phyloP scores from a whole-genome alignment of 257 asterid species.

The Nemophila menziesii region DNA sequence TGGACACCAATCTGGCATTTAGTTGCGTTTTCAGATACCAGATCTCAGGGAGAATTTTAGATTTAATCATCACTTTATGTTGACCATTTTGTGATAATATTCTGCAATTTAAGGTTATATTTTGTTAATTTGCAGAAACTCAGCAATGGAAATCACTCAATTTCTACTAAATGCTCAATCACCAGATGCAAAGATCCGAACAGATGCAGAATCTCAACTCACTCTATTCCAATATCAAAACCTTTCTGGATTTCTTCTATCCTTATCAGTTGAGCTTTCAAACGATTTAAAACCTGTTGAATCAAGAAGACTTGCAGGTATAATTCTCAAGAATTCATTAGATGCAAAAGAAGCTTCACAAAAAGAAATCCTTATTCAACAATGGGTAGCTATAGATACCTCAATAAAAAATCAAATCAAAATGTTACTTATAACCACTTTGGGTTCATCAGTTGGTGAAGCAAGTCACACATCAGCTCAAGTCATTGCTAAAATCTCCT shows the following conservation, averaged over 20 bases:
- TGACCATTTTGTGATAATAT: too few relatives aligned
- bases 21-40: too few relatives aligned
- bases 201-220: slow-evolving; percentile 58
- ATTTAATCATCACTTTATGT: too few relatives aligned
- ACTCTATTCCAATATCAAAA: slow-evolving; percentile 61
- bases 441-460: slow-evolving; percentile 49
- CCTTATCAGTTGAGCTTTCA: slow-evolving; percentile 61
- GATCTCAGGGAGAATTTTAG: too few relatives aligned
- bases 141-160: slow-evolving; percentile 2
- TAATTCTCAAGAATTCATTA: slow-evolving; percentile 68
- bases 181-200: slow-evolving; percentile 42
- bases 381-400: slow-evolving; percentile 55
- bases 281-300: slow-evolving; percentile 60
- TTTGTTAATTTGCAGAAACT: background rate
- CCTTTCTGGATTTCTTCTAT: slow-evolving; percentile 54
- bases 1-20: too few relatives aligned
- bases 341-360: slow-evolving; percentile 65
- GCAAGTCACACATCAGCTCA: slow-evolving; percentile 82
- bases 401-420: slow-evolving; percentile 58
- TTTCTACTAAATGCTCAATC: slow-evolving; percentile 1
- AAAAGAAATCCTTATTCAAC: slow-evolving; percentile 47
- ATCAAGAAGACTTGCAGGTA: slow-evolving; percentile 78
- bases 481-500: slow-evolving; percentile 76
- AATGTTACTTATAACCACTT: slow-evolving; percentile 44
- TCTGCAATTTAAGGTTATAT: too few relatives aligned